Base-by-base conservation (phyloP, 805 yeast species). In the Candida patagonica region DNA sequence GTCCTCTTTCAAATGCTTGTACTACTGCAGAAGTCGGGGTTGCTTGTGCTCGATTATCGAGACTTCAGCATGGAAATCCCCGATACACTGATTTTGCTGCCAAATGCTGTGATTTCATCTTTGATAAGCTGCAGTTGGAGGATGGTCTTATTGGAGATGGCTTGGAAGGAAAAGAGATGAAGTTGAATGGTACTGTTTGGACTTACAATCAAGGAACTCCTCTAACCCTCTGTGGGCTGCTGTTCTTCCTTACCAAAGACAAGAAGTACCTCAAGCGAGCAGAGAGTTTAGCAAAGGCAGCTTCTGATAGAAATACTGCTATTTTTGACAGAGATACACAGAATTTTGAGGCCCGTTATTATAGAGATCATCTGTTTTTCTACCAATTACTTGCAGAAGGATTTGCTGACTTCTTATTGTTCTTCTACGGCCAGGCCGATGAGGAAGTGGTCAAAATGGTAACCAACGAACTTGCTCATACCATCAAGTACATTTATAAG, bases 141-240 rank as follows among this genome's bases (percentile, higher is more conserved):
- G 81, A 77, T 56, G 67, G 71, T 43, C 65, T 78, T 45, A 70
- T 79, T 30, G 61, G 59, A 58, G 87, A 79, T 56, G 87, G 87
- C 30, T 62, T 74, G 33, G 74, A 68, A 43, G 69, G 63, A 7
- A 55, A 54, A 20, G 56, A 49, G 8, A 63, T 63, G 30, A 53
- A 60, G 20, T 62, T 66, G 8, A 72, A 76, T 49, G 65, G 64
- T 15, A 66, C 67, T 50, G 78, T 79, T 59, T 76, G 78, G 73
- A 70, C 83, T 5, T 79, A 79, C 56, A 80, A 79, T 59, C 70
- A 74, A 8, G 87, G 87, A 17, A 70, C 80, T 8, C 74, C 85
- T 0, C 50, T 80, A 25, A 70, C 78, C 8, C 74, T 78, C 1
- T 66, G 73, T 6, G 58, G 73, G 12, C 57, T 66, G 49, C 56